Percentiles rank a stretch among this genome's conserved stretches.
Conservation (phyloP, 805 yeast species). For the Torulaspora franciscae region DNA sequence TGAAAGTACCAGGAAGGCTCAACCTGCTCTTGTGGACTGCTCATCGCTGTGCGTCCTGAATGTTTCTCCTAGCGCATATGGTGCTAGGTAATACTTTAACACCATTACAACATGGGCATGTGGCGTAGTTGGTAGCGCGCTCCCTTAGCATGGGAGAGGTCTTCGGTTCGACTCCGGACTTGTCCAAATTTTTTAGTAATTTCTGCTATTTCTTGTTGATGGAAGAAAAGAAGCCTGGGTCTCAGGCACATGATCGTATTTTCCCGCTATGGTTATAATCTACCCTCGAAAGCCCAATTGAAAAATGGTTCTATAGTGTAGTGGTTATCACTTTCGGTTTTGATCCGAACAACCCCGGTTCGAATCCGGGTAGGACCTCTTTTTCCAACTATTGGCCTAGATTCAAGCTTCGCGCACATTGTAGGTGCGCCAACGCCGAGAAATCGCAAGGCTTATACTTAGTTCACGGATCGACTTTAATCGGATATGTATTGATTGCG, state of each 20-base stretch:
- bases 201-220: no score
- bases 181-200: slow-evolving; percentile 50
- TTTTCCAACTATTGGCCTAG: neutral
- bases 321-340: slow-evolving; percentile 79
- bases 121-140: slow-evolving; percentile 83
- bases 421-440: no score
- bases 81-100: neutral
- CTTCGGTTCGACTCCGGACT: slow-evolving; percentile 78
- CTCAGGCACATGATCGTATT: no score
- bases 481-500: neutral
- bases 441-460: no score
- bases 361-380: slow-evolving; percentile 42
- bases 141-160: slow-evolving; percentile 77
- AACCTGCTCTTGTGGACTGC: no score
- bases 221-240: no score
- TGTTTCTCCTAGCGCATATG: no score
- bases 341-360: slow-evolving; percentile 81
- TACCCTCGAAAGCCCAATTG: no score
- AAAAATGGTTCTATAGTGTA: slow-evolving; percentile 68
- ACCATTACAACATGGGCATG: slow-evolving; percentile 49
- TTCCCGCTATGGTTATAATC: no score
- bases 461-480: neutral
- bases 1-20: no score
- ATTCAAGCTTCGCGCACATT: no score
- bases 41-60: no score